Percentiles rank a stretch among this genome's conserved stretches.
Evolutionary conservation across 2,329 filamentous ascomycete genomes (phyloP).

Genomic region (Bertia moriformis): DNA sequence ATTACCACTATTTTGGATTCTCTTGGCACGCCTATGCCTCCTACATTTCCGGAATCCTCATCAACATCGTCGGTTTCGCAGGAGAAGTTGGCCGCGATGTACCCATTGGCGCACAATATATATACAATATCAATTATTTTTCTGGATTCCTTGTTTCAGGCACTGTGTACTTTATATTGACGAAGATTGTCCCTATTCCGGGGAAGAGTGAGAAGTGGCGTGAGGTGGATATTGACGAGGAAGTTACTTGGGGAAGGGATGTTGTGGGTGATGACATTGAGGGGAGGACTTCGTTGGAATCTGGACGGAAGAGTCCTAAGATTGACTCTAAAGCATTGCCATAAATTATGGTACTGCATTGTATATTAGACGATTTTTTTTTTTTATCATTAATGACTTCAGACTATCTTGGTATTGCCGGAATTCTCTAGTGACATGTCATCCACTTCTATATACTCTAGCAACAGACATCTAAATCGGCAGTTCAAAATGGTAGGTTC

Average conservation of each 20-base stretch:
- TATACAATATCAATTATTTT: constrained; percentile 59
- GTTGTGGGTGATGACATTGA: neutral
- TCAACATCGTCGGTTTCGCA: constrained; percentile 57
- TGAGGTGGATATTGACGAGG: constrained; percentile 26
- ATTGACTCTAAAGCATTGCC: neutral
- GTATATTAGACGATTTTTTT: too few species aligned
- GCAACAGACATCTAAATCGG: too few species aligned
- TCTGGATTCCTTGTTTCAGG: constrained; percentile 43
- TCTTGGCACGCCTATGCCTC: constrained; percentile 51
- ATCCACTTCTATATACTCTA: too few species aligned
- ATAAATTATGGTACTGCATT: too few species aligned
- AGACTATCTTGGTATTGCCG: too few species aligned
- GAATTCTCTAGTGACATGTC: too few species aligned
- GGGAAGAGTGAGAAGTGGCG: constrained; percentile 43
- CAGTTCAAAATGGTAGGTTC: too few species aligned
- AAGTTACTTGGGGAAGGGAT: neutral
- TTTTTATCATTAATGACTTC: too few species aligned
- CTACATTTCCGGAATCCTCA: constrained; percentile 47
- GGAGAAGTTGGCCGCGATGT: constrained; percentile 42
- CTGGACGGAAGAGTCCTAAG: neutral
- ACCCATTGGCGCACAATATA: constrained; percentile 45
- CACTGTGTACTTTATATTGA: constrained; percentile 36
- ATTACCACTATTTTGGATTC: constrained; percentile 43
- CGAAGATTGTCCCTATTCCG: constrained; percentile 36
- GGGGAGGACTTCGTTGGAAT: neutral